Conservation (phyloP, 257 asterid genomes). For the Cordia subcordata region DNA sequence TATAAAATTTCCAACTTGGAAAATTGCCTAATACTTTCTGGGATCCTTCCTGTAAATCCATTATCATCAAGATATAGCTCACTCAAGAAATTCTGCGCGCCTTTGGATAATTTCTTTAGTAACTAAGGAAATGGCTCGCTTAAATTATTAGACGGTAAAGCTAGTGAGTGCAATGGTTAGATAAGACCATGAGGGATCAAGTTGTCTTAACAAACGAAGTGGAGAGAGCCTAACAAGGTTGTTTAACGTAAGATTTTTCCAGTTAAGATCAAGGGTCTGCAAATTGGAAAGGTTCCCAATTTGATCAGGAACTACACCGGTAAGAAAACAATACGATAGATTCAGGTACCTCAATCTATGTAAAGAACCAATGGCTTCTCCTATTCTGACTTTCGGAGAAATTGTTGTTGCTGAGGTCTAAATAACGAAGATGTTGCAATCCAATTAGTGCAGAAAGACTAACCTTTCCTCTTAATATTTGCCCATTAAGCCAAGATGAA, state of each 20-base stretch:
- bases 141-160: too few species aligned
- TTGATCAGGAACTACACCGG: conserved; percentile 1
- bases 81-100: not conserved
- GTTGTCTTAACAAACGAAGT: too few species aligned
- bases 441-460: conserved; percentile 8
- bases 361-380: conserved; percentile 9
- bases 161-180: too few species aligned
- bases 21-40: conserved; percentile 16
- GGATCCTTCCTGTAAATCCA: not conserved
- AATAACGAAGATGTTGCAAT: conserved; percentile 9
- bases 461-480: conserved; percentile 19
- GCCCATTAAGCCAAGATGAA: not conserved
- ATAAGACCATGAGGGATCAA: too few species aligned
- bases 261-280: conserved; percentile 6
- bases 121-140: too few species aligned
- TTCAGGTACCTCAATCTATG: not conserved
- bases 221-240: not conserved
- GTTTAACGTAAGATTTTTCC: conserved; percentile 1
- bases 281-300: conserved; percentile 15
- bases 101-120: too few species aligned
- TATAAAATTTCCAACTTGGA: conserved; percentile 2
- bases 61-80: not conserved
- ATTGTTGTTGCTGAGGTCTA: conserved; percentile 14
- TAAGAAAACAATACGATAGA: not conserved
- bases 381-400: conserved; percentile 8